These are phyloP conservation scores for Orychophragmus violaceus DNA, from an alignment of 345 rosid genomes.

Conservation along the genomic window DNA sequence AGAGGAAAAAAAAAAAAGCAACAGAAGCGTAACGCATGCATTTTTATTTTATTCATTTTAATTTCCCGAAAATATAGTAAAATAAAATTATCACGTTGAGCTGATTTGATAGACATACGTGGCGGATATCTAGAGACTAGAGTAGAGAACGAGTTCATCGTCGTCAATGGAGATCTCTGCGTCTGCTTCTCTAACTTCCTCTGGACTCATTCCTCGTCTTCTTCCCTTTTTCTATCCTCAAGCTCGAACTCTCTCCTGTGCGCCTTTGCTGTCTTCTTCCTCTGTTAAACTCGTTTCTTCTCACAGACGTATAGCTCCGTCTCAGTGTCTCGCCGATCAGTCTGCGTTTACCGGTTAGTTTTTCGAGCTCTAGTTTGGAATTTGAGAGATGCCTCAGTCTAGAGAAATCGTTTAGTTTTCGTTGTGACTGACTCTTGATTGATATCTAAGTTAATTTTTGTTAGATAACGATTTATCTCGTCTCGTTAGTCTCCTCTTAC, in stretches of 20 bases:
- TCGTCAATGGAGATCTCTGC: slow-evolving; percentile 36
- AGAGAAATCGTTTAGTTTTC: neutral
- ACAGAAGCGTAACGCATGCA: neutral
- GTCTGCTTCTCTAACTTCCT: slow-evolving; percentile 10
- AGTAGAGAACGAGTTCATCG: neutral
- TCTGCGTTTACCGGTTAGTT: slow-evolving; percentile 32
- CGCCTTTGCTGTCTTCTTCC: neutral
- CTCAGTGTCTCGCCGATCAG: slow-evolving; percentile 32
- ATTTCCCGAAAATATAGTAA: neutral
- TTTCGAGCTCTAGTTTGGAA: neutral
- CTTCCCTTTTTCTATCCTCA: slow-evolving; percentile 9
- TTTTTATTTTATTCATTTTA: neutral
- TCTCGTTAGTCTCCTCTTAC: neutral
- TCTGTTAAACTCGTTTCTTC: slow-evolving; percentile 1
- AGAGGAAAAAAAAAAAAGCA: too few species aligned
- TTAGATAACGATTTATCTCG: neutral
- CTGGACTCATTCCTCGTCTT: slow-evolving; percentile 20
- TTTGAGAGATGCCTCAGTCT: neutral
- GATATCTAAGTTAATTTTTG: neutral
- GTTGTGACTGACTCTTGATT: neutral
- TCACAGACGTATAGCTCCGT: slow-evolving; percentile 16
- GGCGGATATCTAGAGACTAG: slow-evolving; percentile 18
- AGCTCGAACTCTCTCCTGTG: neutral
- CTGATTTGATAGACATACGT: slow-evolving; percentile 1
- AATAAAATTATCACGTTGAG: slow-evolving; percentile 6